phyloP scores from a whole-genome alignment of 192 early-diverging fungal genomes.

The Coemansia sp. region DNA sequence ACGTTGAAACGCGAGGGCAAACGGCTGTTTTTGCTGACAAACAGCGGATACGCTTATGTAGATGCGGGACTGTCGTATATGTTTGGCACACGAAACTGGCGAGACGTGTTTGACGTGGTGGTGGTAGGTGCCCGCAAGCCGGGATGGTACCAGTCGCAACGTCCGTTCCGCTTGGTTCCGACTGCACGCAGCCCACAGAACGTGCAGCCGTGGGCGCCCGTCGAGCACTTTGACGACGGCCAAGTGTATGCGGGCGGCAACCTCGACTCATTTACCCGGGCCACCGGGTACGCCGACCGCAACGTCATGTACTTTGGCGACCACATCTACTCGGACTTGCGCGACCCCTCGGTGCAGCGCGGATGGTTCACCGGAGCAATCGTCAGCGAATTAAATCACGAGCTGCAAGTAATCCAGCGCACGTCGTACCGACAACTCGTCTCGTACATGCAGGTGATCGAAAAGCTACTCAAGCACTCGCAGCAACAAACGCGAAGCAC shows the following conservation, averaged over 20 bases:
- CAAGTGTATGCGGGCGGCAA: constrained; percentile 67
- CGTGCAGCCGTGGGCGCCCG: constrained; percentile 56
- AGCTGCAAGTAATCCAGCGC: constrained; percentile 57
- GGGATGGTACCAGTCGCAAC: constrained; percentile 58
- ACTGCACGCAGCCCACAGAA: constrained; percentile 1
- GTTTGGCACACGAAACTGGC: constrained; percentile 54
- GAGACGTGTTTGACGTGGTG: constrained; percentile 63
- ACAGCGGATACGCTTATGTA: constrained; percentile 60
- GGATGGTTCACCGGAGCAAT: constrained; percentile 67
- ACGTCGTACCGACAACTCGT: constrained; percentile 55
- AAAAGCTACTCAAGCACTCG: constrained; percentile 58
- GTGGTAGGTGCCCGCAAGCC: constrained; percentile 62
- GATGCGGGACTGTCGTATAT: constrained; percentile 55
- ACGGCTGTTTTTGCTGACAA: constrained; percentile 61
- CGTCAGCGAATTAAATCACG: constrained; percentile 58
- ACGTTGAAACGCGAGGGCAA: constrained; percentile 53
- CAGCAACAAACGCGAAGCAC: constrained; percentile 51
- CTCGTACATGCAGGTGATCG: constrained; percentile 58
- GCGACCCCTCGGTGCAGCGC: constrained; percentile 61
- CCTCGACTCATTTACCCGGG: constrained; percentile 54
- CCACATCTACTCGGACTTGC: constrained; percentile 64
- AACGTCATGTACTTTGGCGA: constrained; percentile 66
- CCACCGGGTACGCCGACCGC: constrained; percentile 61
- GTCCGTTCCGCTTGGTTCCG: constrained; percentile 60
- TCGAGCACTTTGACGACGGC: constrained; percentile 56